Percentiles rank a stretch among this genome's conserved stretches.
Conservation (phyloP, 208 protist species). For the Crithidia mellificae region DNA sequence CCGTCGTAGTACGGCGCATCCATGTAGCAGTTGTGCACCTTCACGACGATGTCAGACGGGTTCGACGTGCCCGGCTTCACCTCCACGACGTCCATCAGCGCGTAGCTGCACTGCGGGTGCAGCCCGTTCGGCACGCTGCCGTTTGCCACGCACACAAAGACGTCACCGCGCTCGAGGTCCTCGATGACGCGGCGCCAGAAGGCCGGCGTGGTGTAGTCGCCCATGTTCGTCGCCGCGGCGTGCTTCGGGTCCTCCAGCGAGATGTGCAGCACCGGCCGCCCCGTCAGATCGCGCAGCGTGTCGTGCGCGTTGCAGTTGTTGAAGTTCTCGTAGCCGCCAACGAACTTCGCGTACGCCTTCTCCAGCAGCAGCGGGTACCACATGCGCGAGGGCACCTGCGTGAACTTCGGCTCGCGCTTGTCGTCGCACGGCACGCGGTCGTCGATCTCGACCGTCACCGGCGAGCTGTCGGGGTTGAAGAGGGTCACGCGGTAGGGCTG, state of each 20-base stretch:
- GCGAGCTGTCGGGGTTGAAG: slow-evolving; percentile 75
- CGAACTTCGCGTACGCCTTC: slow-evolving; percentile 92
- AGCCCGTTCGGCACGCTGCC: slow-evolving; percentile 56
- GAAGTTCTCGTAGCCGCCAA: slow-evolving; percentile 80
- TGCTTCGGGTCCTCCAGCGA: slow-evolving; percentile 78
- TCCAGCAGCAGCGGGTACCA: slow-evolving; percentile 87
- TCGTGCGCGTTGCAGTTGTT: slow-evolving; percentile 83
- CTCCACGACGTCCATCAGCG: slow-evolving; percentile 69
- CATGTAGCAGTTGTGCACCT: slow-evolving; percentile 79
- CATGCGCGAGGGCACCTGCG: slow-evolving; percentile 60
- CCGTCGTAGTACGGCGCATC: slow-evolving; percentile 65
- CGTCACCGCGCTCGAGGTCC: slow-evolving; percentile 67
- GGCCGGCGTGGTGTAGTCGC: slow-evolving; percentile 60
- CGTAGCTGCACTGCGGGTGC: slow-evolving; percentile 77
- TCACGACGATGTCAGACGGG: slow-evolving; percentile 59
- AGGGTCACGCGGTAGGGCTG: slow-evolving; percentile 77
- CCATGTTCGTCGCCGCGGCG: slow-evolving; percentile 67
- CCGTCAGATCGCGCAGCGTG: slow-evolving; percentile 82
- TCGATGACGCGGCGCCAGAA: slow-evolving; percentile 72
- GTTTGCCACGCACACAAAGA: slow-evolving; percentile 75
- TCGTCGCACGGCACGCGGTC: slow-evolving; percentile 76
- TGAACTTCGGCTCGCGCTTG: slow-evolving; percentile 75
- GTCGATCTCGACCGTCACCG: slow-evolving; percentile 71
- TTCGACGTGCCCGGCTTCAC: slow-evolving; percentile 39
- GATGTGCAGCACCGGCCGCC: slow-evolving; percentile 78